Percentiles rank a stretch among this genome's conserved stretches.
phyloP scores from a whole-genome alignment of 2,329 filamentous ascomycete genomes.

The Mycosphaerella sp. region DNA sequence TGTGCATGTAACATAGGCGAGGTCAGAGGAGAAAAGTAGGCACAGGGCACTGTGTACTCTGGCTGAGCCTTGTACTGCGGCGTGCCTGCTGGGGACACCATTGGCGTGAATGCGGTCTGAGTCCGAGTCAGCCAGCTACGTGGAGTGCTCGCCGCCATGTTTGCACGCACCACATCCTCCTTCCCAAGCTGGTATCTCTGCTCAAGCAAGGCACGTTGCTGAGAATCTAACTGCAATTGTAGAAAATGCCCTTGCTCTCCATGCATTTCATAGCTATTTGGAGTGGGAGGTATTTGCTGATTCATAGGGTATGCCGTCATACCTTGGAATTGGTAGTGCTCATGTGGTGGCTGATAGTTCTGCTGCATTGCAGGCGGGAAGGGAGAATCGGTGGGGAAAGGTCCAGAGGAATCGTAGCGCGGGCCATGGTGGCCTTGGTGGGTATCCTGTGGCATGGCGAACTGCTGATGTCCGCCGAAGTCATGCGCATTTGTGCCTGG shows the following conservation, averaged over 20 bases:
- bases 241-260: slow-evolving; percentile 52
- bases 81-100: slow-evolving; percentile 78
- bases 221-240: slow-evolving; percentile 45
- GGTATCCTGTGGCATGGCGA: slow-evolving; percentile 18
- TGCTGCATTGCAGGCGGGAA: slow-evolving; percentile 28
- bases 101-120: slow-evolving; percentile 57
- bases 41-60: slow-evolving; percentile 58
- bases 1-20: slow-evolving; percentile 74
- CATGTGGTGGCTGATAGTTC: slow-evolving; percentile 23
- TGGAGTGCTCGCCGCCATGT: slow-evolving; percentile 1
- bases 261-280: slow-evolving; percentile 72
- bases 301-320: slow-evolving; percentile 44
- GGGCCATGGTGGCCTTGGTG: slow-evolving; percentile 17
- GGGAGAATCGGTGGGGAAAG: slow-evolving; percentile 20
- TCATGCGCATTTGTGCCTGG: slow-evolving; percentile 26
- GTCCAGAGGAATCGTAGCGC: slow-evolving; percentile 11
- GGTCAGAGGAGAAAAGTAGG: slow-evolving; percentile 77
- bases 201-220: slow-evolving; percentile 60
- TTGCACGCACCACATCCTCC: slow-evolving; percentile 60
- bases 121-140: slow-evolving; percentile 19
- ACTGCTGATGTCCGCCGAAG: slow-evolving; percentile 28
- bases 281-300: slow-evolving; percentile 65
- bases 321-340: slow-evolving; percentile 34
- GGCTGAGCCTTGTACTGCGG: slow-evolving; percentile 56
- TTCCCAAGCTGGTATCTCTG: slow-evolving; percentile 58